Evolutionary conservation across 23 red algal genomes (phyloP).

Genomic region (Pyropia yezoensis): DNA sequence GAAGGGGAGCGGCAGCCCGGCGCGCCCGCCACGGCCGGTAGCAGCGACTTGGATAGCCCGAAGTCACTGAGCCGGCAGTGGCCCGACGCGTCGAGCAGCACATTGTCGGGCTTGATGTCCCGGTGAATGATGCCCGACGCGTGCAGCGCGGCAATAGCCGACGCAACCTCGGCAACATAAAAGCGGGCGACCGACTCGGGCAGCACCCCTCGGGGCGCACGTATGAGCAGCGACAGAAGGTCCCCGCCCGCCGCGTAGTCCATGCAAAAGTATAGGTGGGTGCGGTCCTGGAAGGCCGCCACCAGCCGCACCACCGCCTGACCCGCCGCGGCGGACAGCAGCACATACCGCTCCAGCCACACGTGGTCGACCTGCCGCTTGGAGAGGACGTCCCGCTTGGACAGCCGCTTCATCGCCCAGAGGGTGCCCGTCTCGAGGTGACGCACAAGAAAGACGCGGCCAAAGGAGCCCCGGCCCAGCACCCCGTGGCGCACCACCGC

Average conservation of each 20-base stretch:
- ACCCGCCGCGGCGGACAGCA: conserved; percentile 61
- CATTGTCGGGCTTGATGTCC: conserved; percentile 98
- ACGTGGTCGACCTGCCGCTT: conserved; percentile 79
- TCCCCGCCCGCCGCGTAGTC: conserved; percentile 94
- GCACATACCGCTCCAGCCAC: conserved; percentile 78
- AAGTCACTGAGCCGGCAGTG: conserved; percentile 93
- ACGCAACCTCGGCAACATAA: conserved; percentile 84
- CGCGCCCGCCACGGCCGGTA: conserved; percentile 14
- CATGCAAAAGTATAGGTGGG: conserved; percentile 78
- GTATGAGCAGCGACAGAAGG: conserved; percentile 91
- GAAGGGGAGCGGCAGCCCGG: no score
- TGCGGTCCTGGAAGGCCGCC: conserved; percentile 81
- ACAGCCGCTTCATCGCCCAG: conserved; percentile 87
- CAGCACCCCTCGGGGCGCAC: conserved; percentile 34
- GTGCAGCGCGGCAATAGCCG: conserved; percentile 85
- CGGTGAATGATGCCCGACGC: conserved; percentile 85
- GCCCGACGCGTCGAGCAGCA: conserved; percentile 71
- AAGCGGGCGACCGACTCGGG: conserved; percentile 75
- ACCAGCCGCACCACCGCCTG: conserved; percentile 70
- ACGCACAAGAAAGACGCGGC: conserved; percentile 79
- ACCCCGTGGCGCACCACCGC: conserved; percentile 37
- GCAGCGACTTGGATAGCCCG: conserved; percentile 75
- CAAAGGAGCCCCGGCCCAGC: conserved; percentile 91
- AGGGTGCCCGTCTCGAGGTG: conserved; percentile 40
- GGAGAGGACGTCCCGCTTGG: conserved; percentile 73